phyloP scores from a whole-genome alignment of 805 yeast species.

The Scheffersomyces lignosus region DNA sequence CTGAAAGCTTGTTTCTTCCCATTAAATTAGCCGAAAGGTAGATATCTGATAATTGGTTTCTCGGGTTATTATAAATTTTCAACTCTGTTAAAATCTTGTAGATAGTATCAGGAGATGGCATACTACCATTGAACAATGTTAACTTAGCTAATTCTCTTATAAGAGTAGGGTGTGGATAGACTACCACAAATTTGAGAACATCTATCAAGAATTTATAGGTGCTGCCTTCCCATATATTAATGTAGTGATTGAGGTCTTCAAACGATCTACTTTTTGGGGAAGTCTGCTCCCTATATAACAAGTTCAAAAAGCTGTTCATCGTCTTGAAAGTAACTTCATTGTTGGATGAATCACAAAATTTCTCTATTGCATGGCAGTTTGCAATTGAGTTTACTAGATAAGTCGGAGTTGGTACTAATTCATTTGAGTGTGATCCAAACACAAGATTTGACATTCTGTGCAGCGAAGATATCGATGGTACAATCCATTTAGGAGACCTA shows the following conservation, averaged over 20 bases:
- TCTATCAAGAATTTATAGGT: conserved; percentile 23
- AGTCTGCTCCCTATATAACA: conserved; percentile 13
- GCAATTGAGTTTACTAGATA: conserved; percentile 27
- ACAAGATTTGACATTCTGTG: conserved; percentile 19
- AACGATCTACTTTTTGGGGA: conserved; percentile 10
- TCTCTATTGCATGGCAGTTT: conserved; percentile 11
- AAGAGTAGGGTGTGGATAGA: conserved; percentile 33
- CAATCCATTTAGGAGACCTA: conserved; percentile 28
- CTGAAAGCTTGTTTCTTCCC: conserved; percentile 17
- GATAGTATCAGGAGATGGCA: conserved; percentile 6
- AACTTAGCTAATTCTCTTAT: conserved; percentile 7
- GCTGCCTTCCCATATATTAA: conserved; percentile 34
- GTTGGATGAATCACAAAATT: conserved; percentile 8
- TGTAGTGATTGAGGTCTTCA: conserved; percentile 27
- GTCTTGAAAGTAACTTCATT: conserved; percentile 10
- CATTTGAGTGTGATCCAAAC: conserved; percentile 23
- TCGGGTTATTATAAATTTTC: conserved; percentile 22
- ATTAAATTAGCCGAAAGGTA: conserved; percentile 25
- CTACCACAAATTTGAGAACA: conserved; percentile 26
- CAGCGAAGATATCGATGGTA: conserved; percentile 13
- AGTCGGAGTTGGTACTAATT: conserved; percentile 14
- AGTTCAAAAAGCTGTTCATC: conserved; percentile 15
- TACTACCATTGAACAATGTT: neutral
- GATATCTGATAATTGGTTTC: conserved; percentile 25
- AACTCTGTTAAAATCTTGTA: conserved; percentile 16